Evolutionary conservation across 768 basidiomycete genomes (phyloP).

Genomic region (Tylopilus felleus): DNA sequence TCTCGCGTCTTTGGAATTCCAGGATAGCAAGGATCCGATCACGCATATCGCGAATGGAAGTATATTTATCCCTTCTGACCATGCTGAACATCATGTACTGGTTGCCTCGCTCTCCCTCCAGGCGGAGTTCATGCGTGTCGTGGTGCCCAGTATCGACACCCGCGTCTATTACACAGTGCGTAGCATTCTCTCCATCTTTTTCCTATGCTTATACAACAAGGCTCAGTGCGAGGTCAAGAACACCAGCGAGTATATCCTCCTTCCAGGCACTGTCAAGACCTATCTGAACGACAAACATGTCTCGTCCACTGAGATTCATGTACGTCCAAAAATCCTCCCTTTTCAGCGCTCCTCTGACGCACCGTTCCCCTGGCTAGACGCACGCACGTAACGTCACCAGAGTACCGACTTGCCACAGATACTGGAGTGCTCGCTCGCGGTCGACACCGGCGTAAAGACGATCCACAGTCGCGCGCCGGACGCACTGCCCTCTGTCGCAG

Average conservation of each 20-base stretch:
- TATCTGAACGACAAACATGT: conserved; percentile 29
- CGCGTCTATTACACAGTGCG: conserved; percentile 22
- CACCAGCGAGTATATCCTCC: conserved; percentile 22
- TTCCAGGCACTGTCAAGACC: conserved; percentile 27
- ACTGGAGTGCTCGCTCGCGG: conserved; percentile 19
- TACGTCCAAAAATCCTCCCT: conserved; percentile 4
- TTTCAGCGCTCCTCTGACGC: background rate
- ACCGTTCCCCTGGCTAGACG: background rate
- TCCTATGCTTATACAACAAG: background rate
- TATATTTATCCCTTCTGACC: conserved; percentile 15
- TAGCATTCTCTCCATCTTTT: background rate
- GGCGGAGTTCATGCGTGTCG: conserved; percentile 23
- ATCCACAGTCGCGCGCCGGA: conserved; percentile 12
- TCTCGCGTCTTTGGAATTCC: background rate
- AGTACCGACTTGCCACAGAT: conserved; percentile 13
- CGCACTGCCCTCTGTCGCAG: conserved; percentile 5
- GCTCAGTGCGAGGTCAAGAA: conserved; percentile 26
- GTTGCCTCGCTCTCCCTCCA: conserved; percentile 22
- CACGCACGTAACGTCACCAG: conserved; percentile 1
- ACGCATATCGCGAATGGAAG: conserved; percentile 15
- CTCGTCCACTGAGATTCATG: conserved; percentile 23
- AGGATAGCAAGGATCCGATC: conserved; percentile 19
- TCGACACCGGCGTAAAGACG: conserved; percentile 15
- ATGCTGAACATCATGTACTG: conserved; percentile 13
- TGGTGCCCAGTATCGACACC: conserved; percentile 16